A percentile compares a stretch with the other conserved stretches of the same genome.
These are phyloP conservation scores for Alternaria angustiovoidea DNA, from an alignment of 2,329 filamentous ascomycete genomes.

Conservation along the genomic window DNA sequence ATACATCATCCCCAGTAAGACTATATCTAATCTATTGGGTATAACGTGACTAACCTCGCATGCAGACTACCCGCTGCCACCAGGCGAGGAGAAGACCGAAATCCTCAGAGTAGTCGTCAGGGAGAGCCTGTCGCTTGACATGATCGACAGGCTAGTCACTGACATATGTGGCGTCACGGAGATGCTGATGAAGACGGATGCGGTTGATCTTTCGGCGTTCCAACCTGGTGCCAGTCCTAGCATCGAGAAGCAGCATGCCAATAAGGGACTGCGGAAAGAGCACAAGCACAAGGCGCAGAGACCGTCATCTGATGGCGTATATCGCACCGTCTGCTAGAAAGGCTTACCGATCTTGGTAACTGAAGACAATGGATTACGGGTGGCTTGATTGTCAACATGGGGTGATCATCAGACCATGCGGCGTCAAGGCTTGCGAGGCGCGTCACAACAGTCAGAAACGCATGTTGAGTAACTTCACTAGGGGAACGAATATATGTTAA, in stretches of 20 bases:
- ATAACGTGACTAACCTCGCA: constrained; percentile 18
- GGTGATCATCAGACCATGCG: background rate
- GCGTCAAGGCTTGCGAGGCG: background rate
- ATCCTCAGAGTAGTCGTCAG: constrained; percentile 73
- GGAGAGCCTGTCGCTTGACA: constrained; percentile 73
- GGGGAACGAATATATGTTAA: background rate
- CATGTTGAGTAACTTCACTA: background rate
- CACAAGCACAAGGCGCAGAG: constrained; percentile 56
- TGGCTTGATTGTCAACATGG: background rate
- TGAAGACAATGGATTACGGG: background rate
- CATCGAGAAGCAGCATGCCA: constrained; percentile 55
- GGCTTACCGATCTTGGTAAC: background rate
- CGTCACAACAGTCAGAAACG: background rate
- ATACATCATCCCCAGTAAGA: constrained; percentile 72
- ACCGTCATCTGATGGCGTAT: constrained; percentile 54
- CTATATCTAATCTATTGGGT: background rate
- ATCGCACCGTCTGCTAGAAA: constrained; percentile 57
- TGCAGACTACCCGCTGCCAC: constrained; percentile 70
- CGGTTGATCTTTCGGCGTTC: constrained; percentile 61
- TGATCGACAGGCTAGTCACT: constrained; percentile 68
- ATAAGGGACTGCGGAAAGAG: constrained; percentile 47
- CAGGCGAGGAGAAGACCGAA: constrained; percentile 67
- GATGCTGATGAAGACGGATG: constrained; percentile 63
- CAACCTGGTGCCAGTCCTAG: constrained; percentile 50
- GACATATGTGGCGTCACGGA: constrained; percentile 70